These are phyloP conservation scores for Purpureocillium takamizusanense DNA, from an alignment of 2,329 filamentous ascomycete genomes.

Conservation along the genomic window DNA sequence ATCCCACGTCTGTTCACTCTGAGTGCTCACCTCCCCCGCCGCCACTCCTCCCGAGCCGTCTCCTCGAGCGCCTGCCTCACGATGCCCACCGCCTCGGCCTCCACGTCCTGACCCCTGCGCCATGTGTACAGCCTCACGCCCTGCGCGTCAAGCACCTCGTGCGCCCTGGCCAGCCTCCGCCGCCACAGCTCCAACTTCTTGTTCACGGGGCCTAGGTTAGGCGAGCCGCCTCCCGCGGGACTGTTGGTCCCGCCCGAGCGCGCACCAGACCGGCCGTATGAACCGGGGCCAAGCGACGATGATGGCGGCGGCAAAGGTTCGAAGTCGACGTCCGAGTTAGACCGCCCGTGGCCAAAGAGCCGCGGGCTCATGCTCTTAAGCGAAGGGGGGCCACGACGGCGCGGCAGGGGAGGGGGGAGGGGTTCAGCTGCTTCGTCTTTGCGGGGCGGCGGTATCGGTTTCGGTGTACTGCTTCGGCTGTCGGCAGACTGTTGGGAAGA, in stretches of 20 bases:
- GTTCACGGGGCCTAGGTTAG: conserved; percentile 33
- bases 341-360: conserved; percentile 18
- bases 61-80: conserved; percentile 45
- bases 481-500: conserved; percentile 22
- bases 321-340: conserved; percentile 32
- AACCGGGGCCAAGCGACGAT: conserved; percentile 9
- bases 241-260: conserved; percentile 11
- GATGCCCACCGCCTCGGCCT: conserved; percentile 55
- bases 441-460: conserved; percentile 1
- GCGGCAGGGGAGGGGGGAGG: conserved; percentile 38
- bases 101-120: conserved; percentile 63
- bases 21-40: not conserved
- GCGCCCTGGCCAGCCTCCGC: conserved; percentile 56
- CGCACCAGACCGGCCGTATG: conserved; percentile 19
- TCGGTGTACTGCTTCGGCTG: conserved; percentile 9
- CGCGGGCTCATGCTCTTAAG: conserved; percentile 21
- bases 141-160: conserved; percentile 49
- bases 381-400: conserved; percentile 33
- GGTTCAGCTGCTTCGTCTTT: conserved; percentile 8
- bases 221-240: conserved; percentile 22
- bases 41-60: conserved; percentile 20
- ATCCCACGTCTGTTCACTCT: no score
- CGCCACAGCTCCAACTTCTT: conserved; percentile 69
- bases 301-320: conserved; percentile 23
- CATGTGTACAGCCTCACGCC: conserved; percentile 65